These are phyloP conservation scores for Leptographium lundbergii DNA, from an alignment of 2,329 filamentous ascomycete species.

Conservation along the genomic window DNA sequence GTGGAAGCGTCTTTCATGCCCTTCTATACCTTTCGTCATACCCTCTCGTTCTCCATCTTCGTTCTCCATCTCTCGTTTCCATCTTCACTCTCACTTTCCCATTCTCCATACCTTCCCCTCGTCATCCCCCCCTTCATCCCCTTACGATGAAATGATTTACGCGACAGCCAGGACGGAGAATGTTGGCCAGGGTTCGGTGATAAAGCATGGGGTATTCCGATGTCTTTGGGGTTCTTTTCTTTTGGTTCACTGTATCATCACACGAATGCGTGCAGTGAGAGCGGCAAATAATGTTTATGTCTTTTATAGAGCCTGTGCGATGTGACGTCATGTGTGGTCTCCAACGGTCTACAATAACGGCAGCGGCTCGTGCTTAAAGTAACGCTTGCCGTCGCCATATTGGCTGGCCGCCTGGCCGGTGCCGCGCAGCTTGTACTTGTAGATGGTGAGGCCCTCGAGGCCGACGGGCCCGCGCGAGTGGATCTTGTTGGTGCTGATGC, in stretches of 20 bases:
- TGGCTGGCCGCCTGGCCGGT: conserved; percentile 68
- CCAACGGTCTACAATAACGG: conserved; percentile 24
- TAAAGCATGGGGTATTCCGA: background rate
- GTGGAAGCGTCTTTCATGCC: background rate
- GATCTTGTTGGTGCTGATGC: conserved; percentile 98
- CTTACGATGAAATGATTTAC: background rate
- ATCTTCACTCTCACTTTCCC: background rate
- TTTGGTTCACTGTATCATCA: background rate
- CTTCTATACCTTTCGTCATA: background rate
- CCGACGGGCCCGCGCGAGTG: conserved; percentile 89
- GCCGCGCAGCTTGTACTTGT: conserved; percentile 87
- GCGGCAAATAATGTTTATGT: background rate
- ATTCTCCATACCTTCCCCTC: background rate
- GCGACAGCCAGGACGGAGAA: background rate
- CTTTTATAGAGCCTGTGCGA: background rate
- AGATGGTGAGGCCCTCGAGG: conserved; percentile 87
- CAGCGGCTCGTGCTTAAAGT: conserved; percentile 46
- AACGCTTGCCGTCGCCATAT: conserved; percentile 54
- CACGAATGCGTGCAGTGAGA: background rate
- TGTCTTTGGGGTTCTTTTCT: background rate
- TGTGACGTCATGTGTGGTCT: no score
- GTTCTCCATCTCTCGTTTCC: background rate
- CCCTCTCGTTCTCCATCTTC: background rate
- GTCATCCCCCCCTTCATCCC: background rate
- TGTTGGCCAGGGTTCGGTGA: background rate